A percentile compares a stretch with the other conserved stretches of the same genome.
phyloP scores from a whole-genome alignment of 768 basidiomycete species.

The Strobilomyces echinocephalus region DNA sequence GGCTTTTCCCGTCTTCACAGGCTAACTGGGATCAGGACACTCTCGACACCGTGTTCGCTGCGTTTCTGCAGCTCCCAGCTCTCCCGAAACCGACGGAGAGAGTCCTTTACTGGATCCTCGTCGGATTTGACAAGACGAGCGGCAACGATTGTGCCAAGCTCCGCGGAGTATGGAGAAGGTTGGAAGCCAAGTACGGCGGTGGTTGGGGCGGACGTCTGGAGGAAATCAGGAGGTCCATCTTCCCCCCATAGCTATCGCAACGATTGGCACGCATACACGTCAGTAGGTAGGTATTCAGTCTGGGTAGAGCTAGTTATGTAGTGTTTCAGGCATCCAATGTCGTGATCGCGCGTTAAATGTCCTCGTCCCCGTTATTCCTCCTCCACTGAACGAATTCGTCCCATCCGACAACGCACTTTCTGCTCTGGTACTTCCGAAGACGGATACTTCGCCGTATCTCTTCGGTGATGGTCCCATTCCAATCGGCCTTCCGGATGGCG shows the following conservation, averaged over 20 bases:
- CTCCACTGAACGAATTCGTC: slow-evolving; percentile 78
- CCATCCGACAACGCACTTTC: slow-evolving; percentile 62
- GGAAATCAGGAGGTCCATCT: slow-evolving; percentile 42
- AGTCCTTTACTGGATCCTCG: slow-evolving; percentile 62
- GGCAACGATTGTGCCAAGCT: slow-evolving; percentile 45
- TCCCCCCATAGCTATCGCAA: slow-evolving; percentile 4
- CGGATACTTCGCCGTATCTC: slow-evolving; percentile 71
- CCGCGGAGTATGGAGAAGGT: slow-evolving; percentile 49
- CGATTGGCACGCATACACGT: neutral
- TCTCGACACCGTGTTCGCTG: slow-evolving; percentile 53
- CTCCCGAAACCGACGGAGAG: slow-evolving; percentile 40
- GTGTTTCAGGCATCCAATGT: neutral
- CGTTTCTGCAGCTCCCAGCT: slow-evolving; percentile 56
- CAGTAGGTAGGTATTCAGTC: neutral
- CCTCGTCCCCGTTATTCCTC: slow-evolving; percentile 38
- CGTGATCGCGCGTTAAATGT: slow-evolving; percentile 22
- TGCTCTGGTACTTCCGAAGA: slow-evolving; percentile 80
- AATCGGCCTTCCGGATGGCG: slow-evolving; percentile 92
- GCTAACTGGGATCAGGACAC: slow-evolving; percentile 52
- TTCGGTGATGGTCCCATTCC: slow-evolving; percentile 76
- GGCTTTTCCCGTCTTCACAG: slow-evolving; percentile 9
- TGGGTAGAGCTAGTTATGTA: slow-evolving; percentile 9
- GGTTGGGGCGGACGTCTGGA: slow-evolving; percentile 41
- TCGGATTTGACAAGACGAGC: slow-evolving; percentile 60
- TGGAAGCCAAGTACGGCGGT: slow-evolving; percentile 53